Evolutionary conservation across 257 asterid species (phyloP).

Genomic region (Knoxia roxburghii): DNA sequence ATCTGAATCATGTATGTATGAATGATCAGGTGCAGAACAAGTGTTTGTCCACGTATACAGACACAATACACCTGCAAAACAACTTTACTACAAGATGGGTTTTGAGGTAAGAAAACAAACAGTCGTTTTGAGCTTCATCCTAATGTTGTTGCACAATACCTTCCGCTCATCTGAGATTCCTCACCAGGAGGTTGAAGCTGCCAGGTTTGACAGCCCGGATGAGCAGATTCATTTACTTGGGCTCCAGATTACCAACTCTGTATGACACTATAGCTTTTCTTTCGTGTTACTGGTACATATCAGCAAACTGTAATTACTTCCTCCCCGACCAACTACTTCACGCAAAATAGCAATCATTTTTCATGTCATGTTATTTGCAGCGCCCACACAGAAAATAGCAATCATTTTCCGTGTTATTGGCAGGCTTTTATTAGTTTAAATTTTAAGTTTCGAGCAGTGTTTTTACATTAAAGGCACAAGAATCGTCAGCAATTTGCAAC

Average conservation of each 20-base stretch:
- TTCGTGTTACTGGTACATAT: no score
- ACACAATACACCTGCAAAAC: slow-evolving; percentile 45
- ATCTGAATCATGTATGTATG: background rate
- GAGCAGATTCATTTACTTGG: slow-evolving; percentile 40
- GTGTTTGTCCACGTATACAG: slow-evolving; percentile 65
- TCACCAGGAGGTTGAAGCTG: slow-evolving; percentile 49
- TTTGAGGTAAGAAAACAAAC: slow-evolving; percentile 41
- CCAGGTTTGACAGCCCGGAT: slow-evolving; percentile 20
- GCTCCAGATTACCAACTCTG: slow-evolving; percentile 16
- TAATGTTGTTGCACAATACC: no score
- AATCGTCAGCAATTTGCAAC: background rate
- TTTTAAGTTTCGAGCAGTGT: no score
- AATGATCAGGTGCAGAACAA: slow-evolving; percentile 41
- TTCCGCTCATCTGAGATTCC: slow-evolving; percentile 9
- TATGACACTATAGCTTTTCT: background rate
- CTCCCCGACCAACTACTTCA: no score
- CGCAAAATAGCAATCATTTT: no score
- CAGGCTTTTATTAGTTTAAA: no score
- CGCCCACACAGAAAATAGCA: no score
- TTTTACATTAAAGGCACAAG: no score
- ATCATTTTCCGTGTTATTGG: no score
- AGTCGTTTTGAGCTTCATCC: background rate
- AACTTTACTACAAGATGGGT: slow-evolving; percentile 49
- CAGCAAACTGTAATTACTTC: no score
- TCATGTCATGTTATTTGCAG: no score